These are phyloP conservation scores for Bimuria novae-zelandiae DNA, from an alignment of 2,329 filamentous ascomycete species.

Conservation along the genomic window DNA sequence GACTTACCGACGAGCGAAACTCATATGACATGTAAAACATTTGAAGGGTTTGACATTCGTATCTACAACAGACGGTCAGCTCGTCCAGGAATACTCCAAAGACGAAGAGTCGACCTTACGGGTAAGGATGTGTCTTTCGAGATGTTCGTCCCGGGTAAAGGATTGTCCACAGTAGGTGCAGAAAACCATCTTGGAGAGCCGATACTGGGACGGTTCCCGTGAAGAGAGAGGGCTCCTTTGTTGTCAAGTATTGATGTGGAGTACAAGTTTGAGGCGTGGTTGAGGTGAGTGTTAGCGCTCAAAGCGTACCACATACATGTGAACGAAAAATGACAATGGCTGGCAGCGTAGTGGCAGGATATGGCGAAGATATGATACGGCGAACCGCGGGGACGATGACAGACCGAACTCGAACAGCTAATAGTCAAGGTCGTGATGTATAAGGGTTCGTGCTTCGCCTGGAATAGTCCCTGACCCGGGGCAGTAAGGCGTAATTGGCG, in stretches of 20 bases:
- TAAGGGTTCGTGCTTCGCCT: constrained; percentile 11
- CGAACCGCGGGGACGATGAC: constrained; percentile 15
- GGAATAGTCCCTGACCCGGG: constrained; percentile 11
- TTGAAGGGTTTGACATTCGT: constrained; percentile 62
- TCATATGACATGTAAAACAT: constrained; percentile 60
- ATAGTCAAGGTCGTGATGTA: constrained; percentile 9
- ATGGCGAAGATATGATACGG: constrained; percentile 11
- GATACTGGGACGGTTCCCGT: background rate
- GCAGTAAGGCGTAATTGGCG: constrained; percentile 12
- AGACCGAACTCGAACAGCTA: constrained; percentile 5
- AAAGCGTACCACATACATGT: constrained; percentile 11
- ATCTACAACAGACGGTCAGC: constrained; percentile 41
- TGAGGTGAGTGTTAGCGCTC: constrained; percentile 10
- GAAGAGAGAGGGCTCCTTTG: background rate
- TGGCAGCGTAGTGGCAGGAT: constrained; percentile 4
- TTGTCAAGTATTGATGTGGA: background rate
- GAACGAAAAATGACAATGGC: constrained; percentile 9
- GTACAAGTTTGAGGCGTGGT: constrained; percentile 2
- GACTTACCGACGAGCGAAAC: constrained; percentile 56
- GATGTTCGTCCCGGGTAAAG: constrained; percentile 58
- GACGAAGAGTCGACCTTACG: constrained; percentile 44
- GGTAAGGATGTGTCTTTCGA: constrained; percentile 58
- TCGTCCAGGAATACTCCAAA: background rate
- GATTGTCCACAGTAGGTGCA: constrained; percentile 60
- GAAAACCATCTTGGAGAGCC: constrained; percentile 52